These are phyloP conservation scores for Rubroboletus satanas DNA, from an alignment of 768 basidiomycete species.

Conservation along the genomic window DNA sequence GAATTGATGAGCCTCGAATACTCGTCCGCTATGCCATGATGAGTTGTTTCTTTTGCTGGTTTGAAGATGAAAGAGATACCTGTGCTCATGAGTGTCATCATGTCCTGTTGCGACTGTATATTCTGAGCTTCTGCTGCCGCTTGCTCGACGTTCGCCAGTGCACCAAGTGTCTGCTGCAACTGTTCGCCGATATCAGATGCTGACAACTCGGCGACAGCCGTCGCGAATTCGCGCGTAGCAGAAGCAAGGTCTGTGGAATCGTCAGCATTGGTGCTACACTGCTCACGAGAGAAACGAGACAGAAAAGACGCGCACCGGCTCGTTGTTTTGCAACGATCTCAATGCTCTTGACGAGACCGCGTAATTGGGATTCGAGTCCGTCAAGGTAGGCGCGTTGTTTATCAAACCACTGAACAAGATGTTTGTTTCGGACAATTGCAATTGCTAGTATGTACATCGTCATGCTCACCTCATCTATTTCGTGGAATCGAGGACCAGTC, in stretches of 20 bases:
- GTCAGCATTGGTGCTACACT: neutral
- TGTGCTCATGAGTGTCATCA: slow-evolving; percentile 75
- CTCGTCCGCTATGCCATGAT: slow-evolving; percentile 61
- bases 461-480: slow-evolving; percentile 73
- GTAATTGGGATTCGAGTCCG: slow-evolving; percentile 84
- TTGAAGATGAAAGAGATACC: slow-evolving; percentile 34
- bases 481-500: slow-evolving; percentile 77
- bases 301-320: slow-evolving; percentile 43
- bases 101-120: slow-evolving; percentile 76
- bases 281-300: neutral
- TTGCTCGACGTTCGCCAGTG: slow-evolving; percentile 70
- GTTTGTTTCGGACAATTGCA: neutral
- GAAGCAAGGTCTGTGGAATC: slow-evolving; percentile 55
- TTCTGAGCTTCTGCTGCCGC: slow-evolving; percentile 72
- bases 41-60: neutral
- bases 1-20: slow-evolving; percentile 89
- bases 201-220: slow-evolving; percentile 64
- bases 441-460: neutral
- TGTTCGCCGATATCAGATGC: slow-evolving; percentile 72
- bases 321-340: slow-evolving; percentile 83
- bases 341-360: slow-evolving; percentile 81
- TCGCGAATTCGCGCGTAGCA: slow-evolving; percentile 76
- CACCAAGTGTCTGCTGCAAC: slow-evolving; percentile 64
- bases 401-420: slow-evolving; percentile 79
- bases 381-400: slow-evolving; percentile 82